phyloP scores from a whole-genome alignment of 176 grass and related monocot genomes.

The Musa schizocarpa region DNA sequence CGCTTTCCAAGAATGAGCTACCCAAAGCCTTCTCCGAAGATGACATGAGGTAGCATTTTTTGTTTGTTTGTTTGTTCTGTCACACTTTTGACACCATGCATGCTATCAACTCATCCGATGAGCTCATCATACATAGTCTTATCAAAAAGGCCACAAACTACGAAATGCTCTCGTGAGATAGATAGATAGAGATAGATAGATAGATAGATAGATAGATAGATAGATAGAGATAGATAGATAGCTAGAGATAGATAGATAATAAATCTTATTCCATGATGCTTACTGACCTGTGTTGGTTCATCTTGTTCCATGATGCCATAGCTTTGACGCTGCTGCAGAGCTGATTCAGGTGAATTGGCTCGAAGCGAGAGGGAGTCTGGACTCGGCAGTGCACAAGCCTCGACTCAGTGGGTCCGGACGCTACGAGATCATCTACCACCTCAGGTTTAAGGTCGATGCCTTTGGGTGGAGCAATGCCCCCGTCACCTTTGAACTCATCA shows the following conservation, averaged over 20 bases:
- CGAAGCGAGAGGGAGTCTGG: background rate
- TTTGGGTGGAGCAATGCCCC: background rate
- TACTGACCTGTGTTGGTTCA: background rate
- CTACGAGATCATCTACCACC: background rate
- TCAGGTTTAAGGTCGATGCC: slow-evolving; percentile 1
- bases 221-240: too few species aligned
- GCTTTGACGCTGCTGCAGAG: background rate
- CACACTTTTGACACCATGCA: too few species aligned
- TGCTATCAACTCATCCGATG: too few species aligned
- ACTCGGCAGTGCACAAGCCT: background rate
- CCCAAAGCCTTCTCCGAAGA: background rate
- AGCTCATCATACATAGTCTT: too few species aligned
- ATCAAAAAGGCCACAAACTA: too few species aligned
- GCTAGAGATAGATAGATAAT: too few species aligned
- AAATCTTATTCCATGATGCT: background rate
- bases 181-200: too few species aligned
- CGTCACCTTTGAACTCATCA: background rate
- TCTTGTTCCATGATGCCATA: background rate
- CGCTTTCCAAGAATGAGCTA: background rate
- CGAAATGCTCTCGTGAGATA: too few species aligned
- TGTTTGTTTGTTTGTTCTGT: too few species aligned
- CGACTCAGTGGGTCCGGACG: background rate
- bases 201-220: too few species aligned
- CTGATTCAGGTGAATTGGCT: background rate
- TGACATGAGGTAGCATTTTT: too few species aligned